These are phyloP conservation scores for Sordaria brevicollis DNA, from an alignment of 495 filamentous ascomycete genomes.

Conservation along the genomic window DNA sequence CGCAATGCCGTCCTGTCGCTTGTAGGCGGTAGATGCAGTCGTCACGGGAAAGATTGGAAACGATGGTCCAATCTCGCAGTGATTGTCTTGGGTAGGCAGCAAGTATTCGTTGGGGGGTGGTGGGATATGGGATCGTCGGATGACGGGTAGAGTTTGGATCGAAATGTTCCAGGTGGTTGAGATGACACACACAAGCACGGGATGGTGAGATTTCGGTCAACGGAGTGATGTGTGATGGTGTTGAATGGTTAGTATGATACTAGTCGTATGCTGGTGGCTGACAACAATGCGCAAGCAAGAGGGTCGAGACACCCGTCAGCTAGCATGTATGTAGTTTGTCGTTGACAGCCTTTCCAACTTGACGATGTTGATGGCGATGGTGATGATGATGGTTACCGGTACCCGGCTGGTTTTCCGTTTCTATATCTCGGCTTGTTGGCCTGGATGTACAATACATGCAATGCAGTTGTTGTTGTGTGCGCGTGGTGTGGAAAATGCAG, in stretches of 20 bases:
- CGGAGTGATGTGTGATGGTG: background rate
- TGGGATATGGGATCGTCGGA: constrained; percentile 5
- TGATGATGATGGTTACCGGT: constrained; percentile 3
- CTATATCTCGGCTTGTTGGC: too few relatives aligned
- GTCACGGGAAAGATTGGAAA: constrained; percentile 1
- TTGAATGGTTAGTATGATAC: background rate
- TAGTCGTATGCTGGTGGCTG: background rate
- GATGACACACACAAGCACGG: background rate
- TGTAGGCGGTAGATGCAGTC: constrained; percentile 6
- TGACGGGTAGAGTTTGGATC: background rate
- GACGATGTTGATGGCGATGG: constrained; percentile 2
- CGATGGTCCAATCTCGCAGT: constrained; percentile 9
- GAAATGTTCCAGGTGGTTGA: background rate
- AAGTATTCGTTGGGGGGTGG: constrained; percentile 10
- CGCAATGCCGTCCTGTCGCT: constrained; percentile 1
- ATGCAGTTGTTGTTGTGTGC: constrained; percentile 23
- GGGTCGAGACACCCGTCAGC: background rate
- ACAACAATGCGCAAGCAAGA: background rate
- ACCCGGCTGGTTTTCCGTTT: too few relatives aligned
- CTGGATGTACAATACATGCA: too few relatives aligned
- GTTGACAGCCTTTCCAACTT: too few relatives aligned
- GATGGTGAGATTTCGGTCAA: background rate
- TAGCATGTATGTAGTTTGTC: too few relatives aligned
- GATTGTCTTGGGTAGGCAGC: constrained; percentile 18
- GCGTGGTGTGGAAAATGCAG: constrained; percentile 7